A percentile compares a stretch with the other conserved stretches of the same genome.
Conservation (phyloP, 1,284 basidiomycete species). For the Ustilago bromivora region DNA sequence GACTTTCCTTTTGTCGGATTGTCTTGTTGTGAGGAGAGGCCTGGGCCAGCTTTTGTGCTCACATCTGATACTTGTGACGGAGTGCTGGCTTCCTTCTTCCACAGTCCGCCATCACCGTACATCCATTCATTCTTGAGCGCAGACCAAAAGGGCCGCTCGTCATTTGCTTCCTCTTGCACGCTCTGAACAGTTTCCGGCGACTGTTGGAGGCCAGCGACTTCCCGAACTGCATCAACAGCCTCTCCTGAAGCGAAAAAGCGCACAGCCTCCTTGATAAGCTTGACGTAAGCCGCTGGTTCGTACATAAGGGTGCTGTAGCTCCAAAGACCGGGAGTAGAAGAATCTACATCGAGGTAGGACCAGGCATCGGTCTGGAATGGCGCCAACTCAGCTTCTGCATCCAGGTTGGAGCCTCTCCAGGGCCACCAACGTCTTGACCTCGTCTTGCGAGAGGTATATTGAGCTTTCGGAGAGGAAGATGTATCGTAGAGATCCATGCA, state of each 20-base stretch:
- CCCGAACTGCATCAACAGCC: slow-evolving; percentile 33
- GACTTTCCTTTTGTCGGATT: slow-evolving; percentile 3
- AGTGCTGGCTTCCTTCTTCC: slow-evolving; percentile 18
- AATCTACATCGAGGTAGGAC: slow-evolving; percentile 37
- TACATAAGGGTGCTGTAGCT: slow-evolving; percentile 40
- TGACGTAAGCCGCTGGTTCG: slow-evolving; percentile 49
- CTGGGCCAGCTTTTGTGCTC: neutral
- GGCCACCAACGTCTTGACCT: slow-evolving; percentile 34
- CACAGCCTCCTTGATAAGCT: slow-evolving; percentile 49
- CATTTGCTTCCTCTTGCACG: slow-evolving; percentile 2
- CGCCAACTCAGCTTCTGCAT: neutral
- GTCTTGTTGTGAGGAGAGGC: neutral
- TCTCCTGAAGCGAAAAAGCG: slow-evolving; percentile 49
- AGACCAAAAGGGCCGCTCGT: slow-evolving; percentile 37
- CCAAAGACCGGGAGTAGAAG: slow-evolving; percentile 26
- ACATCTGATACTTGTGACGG: neutral
- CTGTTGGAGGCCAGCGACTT: slow-evolving; percentile 30
- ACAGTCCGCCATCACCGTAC: slow-evolving; percentile 51
- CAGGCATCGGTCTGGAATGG: slow-evolving; percentile 29
- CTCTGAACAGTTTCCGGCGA: neutral
- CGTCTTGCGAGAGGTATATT: neutral
- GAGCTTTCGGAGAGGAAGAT: slow-evolving; percentile 2
- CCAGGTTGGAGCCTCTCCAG: slow-evolving; percentile 16
- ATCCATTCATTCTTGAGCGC: slow-evolving; percentile 49
- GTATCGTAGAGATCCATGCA: slow-evolving; percentile 46